phyloP scores from a whole-genome alignment of 176 grass and related monocot genomes.

The Coix lacrymajobi region DNA sequence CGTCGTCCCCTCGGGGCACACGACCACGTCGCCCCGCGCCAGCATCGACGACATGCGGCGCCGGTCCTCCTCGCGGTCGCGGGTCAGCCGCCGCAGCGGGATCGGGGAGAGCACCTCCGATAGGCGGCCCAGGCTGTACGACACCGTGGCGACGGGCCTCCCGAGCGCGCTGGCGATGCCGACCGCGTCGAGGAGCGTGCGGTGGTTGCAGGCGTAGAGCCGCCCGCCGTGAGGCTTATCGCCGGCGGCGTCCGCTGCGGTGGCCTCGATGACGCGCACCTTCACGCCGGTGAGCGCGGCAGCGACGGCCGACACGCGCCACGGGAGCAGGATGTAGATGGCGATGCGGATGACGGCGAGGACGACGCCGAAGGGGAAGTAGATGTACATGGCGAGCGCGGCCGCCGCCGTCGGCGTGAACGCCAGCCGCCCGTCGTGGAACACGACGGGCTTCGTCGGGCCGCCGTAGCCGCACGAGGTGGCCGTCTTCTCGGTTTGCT shows the following conservation, averaged over 20 bases:
- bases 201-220: conserved; percentile 73
- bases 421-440: conserved; percentile 67
- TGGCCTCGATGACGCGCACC: conserved; percentile 15
- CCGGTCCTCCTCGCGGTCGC: conserved; percentile 44
- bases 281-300: conserved; percentile 32
- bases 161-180: conserved; percentile 47
- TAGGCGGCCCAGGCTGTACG: conserved; percentile 52
- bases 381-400: conserved; percentile 60
- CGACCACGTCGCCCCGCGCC: conserved; percentile 30
- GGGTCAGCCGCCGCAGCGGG: conserved; percentile 41
- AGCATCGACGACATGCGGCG: conserved; percentile 37
- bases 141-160: conserved; percentile 24
- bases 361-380: conserved; percentile 44
- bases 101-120: conserved; percentile 60
- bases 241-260: not conserved
- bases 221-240: not conserved
- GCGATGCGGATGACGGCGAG: conserved; percentile 31
- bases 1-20: conserved; percentile 73
- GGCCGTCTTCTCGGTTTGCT: not conserved
- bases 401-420: conserved; percentile 48
- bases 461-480: not conserved
- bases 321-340: conserved; percentile 52
- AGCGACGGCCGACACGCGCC: conserved; percentile 19
- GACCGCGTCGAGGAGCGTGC: conserved; percentile 65
- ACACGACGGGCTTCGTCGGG: conserved; percentile 43